A percentile compares a stretch with the other conserved stretches of the same genome.
Conservation (phyloP, 2,329 filamentous ascomycete species). For the Talaromyces sp. region DNA sequence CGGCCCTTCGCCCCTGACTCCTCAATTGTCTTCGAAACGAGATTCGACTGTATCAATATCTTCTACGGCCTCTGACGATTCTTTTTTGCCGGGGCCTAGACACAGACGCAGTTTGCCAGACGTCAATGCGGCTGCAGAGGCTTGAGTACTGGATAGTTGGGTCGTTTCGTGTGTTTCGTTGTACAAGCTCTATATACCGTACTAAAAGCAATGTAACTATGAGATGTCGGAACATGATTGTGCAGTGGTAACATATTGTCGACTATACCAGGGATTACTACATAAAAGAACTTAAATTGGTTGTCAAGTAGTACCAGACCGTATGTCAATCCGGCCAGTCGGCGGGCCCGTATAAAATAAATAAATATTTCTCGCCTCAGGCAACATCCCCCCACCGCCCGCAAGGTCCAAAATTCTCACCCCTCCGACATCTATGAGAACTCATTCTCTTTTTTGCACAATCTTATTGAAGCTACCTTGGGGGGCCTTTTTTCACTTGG, state of each 20-base stretch:
- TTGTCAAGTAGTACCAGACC: not conserved
- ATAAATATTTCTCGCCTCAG: slow-evolving; percentile 11
- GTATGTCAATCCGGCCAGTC: too few species aligned
- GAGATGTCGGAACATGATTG: not conserved
- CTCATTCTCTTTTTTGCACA: not conserved
- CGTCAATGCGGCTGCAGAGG: slow-evolving; percentile 12
- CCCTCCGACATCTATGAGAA: slow-evolving; percentile 1
- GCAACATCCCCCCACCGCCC: slow-evolving; percentile 14
- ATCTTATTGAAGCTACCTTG: not conserved
- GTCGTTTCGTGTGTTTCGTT: not conserved
- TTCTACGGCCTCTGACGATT: slow-evolving; percentile 38
- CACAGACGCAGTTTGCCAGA: slow-evolving; percentile 23
- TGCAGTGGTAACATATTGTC: not conserved
- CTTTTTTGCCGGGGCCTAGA: slow-evolving; percentile 24
- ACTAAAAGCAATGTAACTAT: slow-evolving; percentile 9
- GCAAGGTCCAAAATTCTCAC: slow-evolving; percentile 17
- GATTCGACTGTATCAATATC: slow-evolving; percentile 29
- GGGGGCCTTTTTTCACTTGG: not conserved
- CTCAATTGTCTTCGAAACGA: slow-evolving; percentile 34
- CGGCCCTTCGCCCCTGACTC: slow-evolving; percentile 36
- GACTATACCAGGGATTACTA: not conserved
- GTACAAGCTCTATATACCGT: not conserved
- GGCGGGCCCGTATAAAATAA: not conserved
- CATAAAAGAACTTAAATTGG: not conserved
- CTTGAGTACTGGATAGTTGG: not conserved